Base-by-base conservation (phyloP, 805 yeast species). In the Candida insectalens region DNA sequence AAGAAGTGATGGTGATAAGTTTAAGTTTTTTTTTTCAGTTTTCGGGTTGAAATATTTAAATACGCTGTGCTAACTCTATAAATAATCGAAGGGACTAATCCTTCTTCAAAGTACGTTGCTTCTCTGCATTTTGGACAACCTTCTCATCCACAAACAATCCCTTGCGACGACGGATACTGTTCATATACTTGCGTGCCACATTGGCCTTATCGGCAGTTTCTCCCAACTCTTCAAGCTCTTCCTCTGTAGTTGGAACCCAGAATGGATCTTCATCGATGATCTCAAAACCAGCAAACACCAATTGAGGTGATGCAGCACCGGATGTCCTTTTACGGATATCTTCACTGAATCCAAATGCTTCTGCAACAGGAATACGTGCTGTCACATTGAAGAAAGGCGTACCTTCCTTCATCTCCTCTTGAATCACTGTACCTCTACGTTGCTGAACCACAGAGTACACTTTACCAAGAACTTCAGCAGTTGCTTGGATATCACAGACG, bases 201-300 rank as follows among this genome's bases (percentile, higher is more conserved):
- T 92, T 92, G 49, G 85, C 97, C 47, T 83, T 71, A 46, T 92
- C 98, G 14, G 42, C 46, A 1, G 96, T 94, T 42, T 84, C 95
- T 19, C 99, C 99, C 29, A 84, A 63, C 38, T 85, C 94, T 53
- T 92, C 97, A 30, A 92, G 59, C 55, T 92, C 98, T 54, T 87
- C 96, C 47, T 84, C 96, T 0, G 98, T 92, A 3, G 92, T 83
- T 10, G 99, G 99, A 12, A 92, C 95, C 99, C 99, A 92, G 66
- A 83, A 92, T 29, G 99, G 99, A 63, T 92, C 97, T 44, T 81
- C 72, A 43, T 87, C 94, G 33, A 89, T 72, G 42, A 78, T 63
- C 48, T 87, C 92, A 53, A 72, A 92, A 1, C 97, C 97, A 19
- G 82, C 71, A 49, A 89, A 92, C 7, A 88, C 83, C 34, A 92